phyloP scores from a whole-genome alignment of 228 moss, liverwort and hornwort species.

The Sphagnum fallax region DNA sequence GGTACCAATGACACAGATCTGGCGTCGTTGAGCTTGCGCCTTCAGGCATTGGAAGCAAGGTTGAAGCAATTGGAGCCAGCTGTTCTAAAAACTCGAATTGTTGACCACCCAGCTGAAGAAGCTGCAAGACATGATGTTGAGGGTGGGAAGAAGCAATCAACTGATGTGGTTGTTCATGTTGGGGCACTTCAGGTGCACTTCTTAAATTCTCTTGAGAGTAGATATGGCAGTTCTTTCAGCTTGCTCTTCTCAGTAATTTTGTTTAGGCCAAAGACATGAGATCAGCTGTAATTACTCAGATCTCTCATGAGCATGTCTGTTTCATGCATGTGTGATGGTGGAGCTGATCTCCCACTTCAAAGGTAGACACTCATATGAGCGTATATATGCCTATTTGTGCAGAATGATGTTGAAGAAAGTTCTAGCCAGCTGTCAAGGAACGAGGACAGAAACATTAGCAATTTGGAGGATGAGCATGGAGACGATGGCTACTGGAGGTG shows the following conservation, averaged over 20 bases:
- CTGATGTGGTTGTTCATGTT: conserved; percentile 17
- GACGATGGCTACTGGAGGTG: conserved; percentile 13
- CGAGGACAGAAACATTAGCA: background rate
- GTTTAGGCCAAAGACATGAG: background rate
- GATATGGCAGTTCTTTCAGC: conserved; percentile 1
- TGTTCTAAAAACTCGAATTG: conserved; percentile 3
- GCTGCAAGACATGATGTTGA: conserved; percentile 2
- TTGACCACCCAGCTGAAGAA: conserved; percentile 2
- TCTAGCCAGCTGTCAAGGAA: background rate
- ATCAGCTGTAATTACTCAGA: background rate
- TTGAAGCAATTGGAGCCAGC: conserved; percentile 22
- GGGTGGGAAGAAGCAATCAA: conserved; percentile 8
- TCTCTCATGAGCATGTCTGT: too few species aligned
- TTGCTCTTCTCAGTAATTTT: conserved; percentile 1
- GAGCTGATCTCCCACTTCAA: too few species aligned
- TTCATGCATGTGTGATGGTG: too few species aligned
- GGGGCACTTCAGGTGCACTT: background rate
- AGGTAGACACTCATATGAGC: too few species aligned
- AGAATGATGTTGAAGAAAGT: too few species aligned
- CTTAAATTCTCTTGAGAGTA: background rate
- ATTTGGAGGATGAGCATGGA: background rate
- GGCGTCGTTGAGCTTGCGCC: conserved; percentile 18
- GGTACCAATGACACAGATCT: conserved; percentile 22
- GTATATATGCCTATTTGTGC: too few species aligned
- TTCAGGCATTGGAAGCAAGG: conserved; percentile 27